Evolutionary conservation across 2,329 filamentous ascomycete genomes (phyloP).

Genomic region (Alternaria consortialis): DNA sequence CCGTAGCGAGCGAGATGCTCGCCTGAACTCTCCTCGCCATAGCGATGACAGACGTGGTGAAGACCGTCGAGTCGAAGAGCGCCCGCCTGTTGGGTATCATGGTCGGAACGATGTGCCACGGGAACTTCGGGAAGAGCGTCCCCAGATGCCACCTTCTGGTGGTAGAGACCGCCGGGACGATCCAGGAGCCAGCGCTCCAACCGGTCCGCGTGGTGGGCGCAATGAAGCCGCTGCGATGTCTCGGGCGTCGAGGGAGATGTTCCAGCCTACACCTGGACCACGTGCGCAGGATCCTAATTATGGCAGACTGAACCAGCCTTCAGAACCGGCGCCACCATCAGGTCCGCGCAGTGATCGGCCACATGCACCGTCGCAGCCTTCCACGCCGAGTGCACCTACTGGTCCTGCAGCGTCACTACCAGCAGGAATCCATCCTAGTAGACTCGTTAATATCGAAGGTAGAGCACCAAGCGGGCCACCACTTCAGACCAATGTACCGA

Average conservation of each 20-base stretch:
- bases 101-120: constrained; percentile 36
- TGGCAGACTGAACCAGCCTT: constrained; percentile 58
- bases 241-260: constrained; percentile 51
- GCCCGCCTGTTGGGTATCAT: constrained; percentile 32
- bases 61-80: constrained; percentile 41
- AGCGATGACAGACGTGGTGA: constrained; percentile 37
- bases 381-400: constrained; percentile 46
- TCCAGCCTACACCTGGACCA: constrained; percentile 46
- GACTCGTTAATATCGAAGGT: constrained; percentile 56
- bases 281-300: constrained; percentile 58
- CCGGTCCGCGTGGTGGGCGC: constrained; percentile 61
- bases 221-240: constrained; percentile 35
- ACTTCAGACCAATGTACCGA: constrained; percentile 46
- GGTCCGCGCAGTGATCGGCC: constrained; percentile 60
- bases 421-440: constrained; percentile 64
- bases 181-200: constrained; percentile 57
- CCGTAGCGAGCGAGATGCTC: constrained; percentile 42
- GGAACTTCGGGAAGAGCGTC: constrained; percentile 47
- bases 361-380: constrained; percentile 34
- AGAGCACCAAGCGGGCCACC: constrained; percentile 25
- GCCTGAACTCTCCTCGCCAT: constrained; percentile 42
- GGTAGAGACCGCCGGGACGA: constrained; percentile 53
- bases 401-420: constrained; percentile 47
- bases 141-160: constrained; percentile 28
- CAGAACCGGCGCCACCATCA: constrained; percentile 61